A percentile compares a stretch with the other conserved stretches of the same genome.
These are phyloP conservation scores for Candolleomyces efflorescens DNA, from an alignment of 768 basidiomycete genomes.

Conservation along the genomic window DNA sequence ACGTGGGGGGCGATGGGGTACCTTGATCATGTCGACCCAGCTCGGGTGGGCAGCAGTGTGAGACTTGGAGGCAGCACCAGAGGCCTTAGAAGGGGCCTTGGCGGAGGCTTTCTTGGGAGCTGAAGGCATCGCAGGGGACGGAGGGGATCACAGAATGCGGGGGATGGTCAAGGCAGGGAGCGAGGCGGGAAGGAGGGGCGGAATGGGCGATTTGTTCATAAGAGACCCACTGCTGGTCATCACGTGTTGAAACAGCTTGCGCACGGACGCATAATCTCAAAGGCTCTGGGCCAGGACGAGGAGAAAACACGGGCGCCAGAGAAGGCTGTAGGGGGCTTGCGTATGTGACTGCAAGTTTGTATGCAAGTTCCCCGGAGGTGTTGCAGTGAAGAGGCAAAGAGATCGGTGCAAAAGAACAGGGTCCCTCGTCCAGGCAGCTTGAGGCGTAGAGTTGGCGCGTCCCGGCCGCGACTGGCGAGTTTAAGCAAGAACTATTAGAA, in stretches of 20 bases:
- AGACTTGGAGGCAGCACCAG: slow-evolving; percentile 29
- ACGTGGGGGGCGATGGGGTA: slow-evolving; percentile 24
- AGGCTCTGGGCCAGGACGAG: neutral
- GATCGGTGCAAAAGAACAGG: neutral
- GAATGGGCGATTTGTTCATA: slow-evolving; percentile 19
- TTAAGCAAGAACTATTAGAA: neutral
- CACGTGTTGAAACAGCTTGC: slow-evolving; percentile 23
- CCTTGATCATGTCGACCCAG: slow-evolving; percentile 83
- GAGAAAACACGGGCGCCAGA: neutral
- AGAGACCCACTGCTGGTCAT: slow-evolving; percentile 18
- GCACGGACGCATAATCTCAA: slow-evolving; percentile 23
- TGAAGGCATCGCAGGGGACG: slow-evolving; percentile 19
- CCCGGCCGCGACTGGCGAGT: neutral
- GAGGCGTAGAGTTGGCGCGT: neutral
- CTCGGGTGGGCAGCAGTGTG: slow-evolving; percentile 49
- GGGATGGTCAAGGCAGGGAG: slow-evolving; percentile 9
- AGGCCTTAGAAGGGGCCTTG: slow-evolving; percentile 33
- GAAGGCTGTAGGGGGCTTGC: neutral
- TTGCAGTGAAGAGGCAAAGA: slow-evolving; percentile 1
- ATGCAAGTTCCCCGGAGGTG: neutral
- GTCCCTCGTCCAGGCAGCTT: slow-evolving; percentile 3
- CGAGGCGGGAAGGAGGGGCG: slow-evolving; percentile 14
- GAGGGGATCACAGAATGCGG: slow-evolving; percentile 2
- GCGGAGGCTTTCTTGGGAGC: slow-evolving; percentile 34
- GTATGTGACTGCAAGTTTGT: neutral